phyloP scores from a whole-genome alignment of 169 alveolate species.

The Plasmodium vinckei region DNA sequence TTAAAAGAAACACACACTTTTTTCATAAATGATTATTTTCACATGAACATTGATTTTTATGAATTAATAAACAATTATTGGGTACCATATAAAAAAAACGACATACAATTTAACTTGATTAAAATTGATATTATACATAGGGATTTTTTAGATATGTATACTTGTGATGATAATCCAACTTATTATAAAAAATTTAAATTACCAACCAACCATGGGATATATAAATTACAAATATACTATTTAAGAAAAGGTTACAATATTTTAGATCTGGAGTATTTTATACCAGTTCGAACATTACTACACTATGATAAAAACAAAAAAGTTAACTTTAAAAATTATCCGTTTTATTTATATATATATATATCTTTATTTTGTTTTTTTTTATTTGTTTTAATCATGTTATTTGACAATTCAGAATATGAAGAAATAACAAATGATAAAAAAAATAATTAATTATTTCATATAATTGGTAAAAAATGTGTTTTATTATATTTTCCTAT shows the following conservation, averaged over 20 bases:
- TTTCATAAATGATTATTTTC: conserved; percentile 34
- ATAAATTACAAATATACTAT: conserved; percentile 66
- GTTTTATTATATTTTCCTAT: too few relatives aligned
- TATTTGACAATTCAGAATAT: conserved; percentile 38
- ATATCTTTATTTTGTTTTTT: conserved; percentile 55
- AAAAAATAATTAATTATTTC: background rate
- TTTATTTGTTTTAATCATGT: conserved; percentile 22
- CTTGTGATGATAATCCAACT: conserved; percentile 24
- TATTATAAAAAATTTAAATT: conserved; percentile 29
- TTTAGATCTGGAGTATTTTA: conserved; percentile 49
- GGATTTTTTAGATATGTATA: conserved; percentile 29
- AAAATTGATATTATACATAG: conserved; percentile 28
- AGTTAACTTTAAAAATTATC: conserved; percentile 31
- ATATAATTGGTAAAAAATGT: too few relatives aligned
- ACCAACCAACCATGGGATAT: conserved; percentile 65
- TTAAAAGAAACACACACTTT: background rate
- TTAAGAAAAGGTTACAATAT: conserved; percentile 66
- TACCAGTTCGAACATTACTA: conserved; percentile 45
- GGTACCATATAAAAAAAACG: conserved; percentile 56
- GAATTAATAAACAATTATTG: conserved; percentile 48
- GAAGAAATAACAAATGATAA: background rate
- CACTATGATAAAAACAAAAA: conserved; percentile 75
- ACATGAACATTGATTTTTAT: conserved; percentile 58
- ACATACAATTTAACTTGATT: conserved; percentile 46
- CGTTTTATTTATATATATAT: conserved; percentile 70